These are phyloP conservation scores for Bonia amplexicaulis DNA, from an alignment of 176 grass and related monocot genomes.

Conservation along the genomic window DNA sequence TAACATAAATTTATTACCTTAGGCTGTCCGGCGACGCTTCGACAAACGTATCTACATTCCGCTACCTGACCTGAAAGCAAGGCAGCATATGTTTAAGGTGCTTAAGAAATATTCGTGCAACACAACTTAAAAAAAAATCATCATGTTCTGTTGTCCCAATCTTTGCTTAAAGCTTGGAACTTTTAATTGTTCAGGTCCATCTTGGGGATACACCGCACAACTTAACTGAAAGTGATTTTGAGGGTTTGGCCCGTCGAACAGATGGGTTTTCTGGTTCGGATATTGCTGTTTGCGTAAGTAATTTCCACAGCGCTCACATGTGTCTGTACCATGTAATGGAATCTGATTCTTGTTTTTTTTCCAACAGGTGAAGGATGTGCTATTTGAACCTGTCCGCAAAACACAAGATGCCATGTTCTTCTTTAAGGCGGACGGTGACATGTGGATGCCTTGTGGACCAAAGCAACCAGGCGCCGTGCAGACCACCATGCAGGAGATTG, in stretches of 20 bases:
- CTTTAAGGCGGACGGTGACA: slow-evolving; percentile 46
- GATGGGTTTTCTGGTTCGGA: slow-evolving; percentile 97
- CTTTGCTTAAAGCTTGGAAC: slow-evolving; percentile 32
- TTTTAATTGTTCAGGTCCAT: slow-evolving; percentile 62
- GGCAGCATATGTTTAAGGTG: slow-evolving; percentile 99
- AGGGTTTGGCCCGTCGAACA: slow-evolving; percentile 66
- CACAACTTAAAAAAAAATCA: neutral
- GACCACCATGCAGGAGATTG: slow-evolving; percentile 87
- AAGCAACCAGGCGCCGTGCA: slow-evolving; percentile 71
- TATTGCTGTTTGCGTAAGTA: slow-evolving; percentile 90
- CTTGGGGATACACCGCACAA: slow-evolving; percentile 89
- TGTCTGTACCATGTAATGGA: neutral
- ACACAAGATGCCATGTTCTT: slow-evolving; percentile 98
- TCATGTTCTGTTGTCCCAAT: neutral
- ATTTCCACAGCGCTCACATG: neutral
- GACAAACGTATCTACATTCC: slow-evolving; percentile 99
- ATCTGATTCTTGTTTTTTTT: neutral
- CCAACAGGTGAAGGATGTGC: slow-evolving; percentile 85
- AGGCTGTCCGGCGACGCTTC: slow-evolving; percentile 92
- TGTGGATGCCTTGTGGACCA: slow-evolving; percentile 89
- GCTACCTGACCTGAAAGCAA: slow-evolving; percentile 89
- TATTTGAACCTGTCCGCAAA: slow-evolving; percentile 95
- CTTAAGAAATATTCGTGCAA: slow-evolving; percentile 3
- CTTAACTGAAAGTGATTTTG: slow-evolving; percentile 87
- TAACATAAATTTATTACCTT: slow-evolving; percentile 20